These are phyloP conservation scores for Pythium volutum DNA, from an alignment of 352 stramenopile species.

Conservation along the genomic window DNA sequence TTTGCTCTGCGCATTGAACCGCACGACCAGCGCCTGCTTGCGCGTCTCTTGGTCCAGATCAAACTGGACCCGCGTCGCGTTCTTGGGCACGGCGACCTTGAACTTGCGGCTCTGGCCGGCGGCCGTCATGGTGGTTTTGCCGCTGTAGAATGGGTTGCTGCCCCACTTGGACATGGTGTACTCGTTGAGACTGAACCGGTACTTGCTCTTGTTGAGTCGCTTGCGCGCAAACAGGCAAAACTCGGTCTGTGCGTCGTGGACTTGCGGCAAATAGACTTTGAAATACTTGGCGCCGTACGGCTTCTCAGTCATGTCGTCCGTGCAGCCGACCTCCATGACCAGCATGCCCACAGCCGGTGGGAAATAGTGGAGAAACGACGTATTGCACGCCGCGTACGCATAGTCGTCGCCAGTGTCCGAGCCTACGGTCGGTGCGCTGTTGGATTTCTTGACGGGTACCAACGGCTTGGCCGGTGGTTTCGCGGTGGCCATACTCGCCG, in stretches of 20 bases:
- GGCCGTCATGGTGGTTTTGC: conserved; percentile 55
- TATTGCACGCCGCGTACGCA: conserved; percentile 30
- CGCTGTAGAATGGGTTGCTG: conserved; percentile 54
- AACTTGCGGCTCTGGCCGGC: conserved; percentile 47
- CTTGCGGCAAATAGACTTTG: conserved; percentile 69
- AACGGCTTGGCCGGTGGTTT: not conserved
- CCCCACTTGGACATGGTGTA: conserved; percentile 56
- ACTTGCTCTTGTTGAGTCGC: conserved; percentile 70
- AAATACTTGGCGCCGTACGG: conserved; percentile 74
- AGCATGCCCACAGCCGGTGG: conserved; percentile 50
- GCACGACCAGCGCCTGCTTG: conserved; percentile 68
- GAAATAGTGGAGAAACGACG: conserved; percentile 68
- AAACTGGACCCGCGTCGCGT: conserved; percentile 49
- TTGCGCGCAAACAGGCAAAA: conserved; percentile 80
- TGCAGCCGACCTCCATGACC: conserved; percentile 61
- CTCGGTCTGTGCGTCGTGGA: conserved; percentile 63
- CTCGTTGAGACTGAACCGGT: conserved; percentile 73
- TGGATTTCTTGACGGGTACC: conserved; percentile 20
- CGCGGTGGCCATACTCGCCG: not conserved
- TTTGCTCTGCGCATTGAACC: conserved; percentile 46
- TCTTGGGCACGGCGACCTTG: conserved; percentile 44
- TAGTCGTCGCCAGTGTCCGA: conserved; percentile 38
- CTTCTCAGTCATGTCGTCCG: conserved; percentile 42
- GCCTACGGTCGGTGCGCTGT: conserved; percentile 20
- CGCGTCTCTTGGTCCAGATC: conserved; percentile 70